A percentile compares a stretch with the other conserved stretches of the same genome.
Conservation (phyloP, 495 filamentous ascomycete genomes). For the Rhypophila decipiens region DNA sequence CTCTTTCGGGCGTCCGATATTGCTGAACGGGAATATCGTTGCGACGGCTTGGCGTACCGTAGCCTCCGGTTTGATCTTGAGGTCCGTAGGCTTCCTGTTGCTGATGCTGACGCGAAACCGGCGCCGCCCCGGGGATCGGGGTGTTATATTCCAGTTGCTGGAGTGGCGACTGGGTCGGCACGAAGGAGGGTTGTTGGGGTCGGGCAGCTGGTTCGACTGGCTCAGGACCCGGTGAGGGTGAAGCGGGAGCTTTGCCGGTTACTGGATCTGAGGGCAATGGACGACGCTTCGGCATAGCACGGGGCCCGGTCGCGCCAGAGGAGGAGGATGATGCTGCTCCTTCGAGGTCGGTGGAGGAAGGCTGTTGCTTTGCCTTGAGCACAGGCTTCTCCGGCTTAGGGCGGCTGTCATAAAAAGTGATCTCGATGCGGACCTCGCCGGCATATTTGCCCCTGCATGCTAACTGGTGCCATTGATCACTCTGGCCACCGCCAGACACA, state of each 20-base stretch:
- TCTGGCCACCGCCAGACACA: conserved; percentile 80
- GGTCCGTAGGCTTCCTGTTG: conserved; percentile 26
- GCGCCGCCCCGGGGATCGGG: conserved; percentile 20
- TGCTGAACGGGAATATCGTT: conserved; percentile 21
- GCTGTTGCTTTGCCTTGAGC: conserved; percentile 44
- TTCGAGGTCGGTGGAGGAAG: conserved; percentile 18
- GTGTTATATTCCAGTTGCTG: conserved; percentile 40
- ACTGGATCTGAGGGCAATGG: conserved; percentile 71
- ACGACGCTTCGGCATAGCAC: conserved; percentile 55
- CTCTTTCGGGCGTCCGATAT: conserved; percentile 26
- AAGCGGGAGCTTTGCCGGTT: conserved; percentile 39
- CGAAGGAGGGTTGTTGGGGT: conserved; percentile 14
- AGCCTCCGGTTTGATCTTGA: conserved; percentile 18
- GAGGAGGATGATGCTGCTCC: conserved; percentile 13
- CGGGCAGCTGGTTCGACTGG: conserved; percentile 34
- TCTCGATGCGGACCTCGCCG: conserved; percentile 88
- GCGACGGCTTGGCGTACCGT: conserved; percentile 23
- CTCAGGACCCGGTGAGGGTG: conserved; percentile 28
- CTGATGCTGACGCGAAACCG: conserved; percentile 20
- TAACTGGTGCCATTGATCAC: conserved; percentile 84
- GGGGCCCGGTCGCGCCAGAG: conserved; percentile 35
- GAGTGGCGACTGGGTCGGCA: conserved; percentile 34
- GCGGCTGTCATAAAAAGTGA: conserved; percentile 91
- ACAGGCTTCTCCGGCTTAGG: conserved; percentile 63
- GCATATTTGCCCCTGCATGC: conserved; percentile 89